Evolutionary conservation across 805 yeast species (phyloP), one percentile per base, ranked within the genome.

Genomic region (Cyberlindnera saturnus): DNA sequence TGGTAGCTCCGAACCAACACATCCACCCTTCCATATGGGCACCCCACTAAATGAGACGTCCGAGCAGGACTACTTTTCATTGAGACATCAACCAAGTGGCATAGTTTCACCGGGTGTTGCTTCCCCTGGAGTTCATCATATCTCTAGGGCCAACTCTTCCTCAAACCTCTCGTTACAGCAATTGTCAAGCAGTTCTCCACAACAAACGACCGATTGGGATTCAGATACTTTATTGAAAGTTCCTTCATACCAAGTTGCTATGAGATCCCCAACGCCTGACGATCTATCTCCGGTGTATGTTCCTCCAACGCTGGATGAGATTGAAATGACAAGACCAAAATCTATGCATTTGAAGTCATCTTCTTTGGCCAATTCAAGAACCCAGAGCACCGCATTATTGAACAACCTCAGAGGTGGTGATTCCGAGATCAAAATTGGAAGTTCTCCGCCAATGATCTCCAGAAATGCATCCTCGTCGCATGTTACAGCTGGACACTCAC

Each of bases 221-320:
- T 47, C 70, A 3, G 60, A 61, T 6, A 62, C 69, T 3, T 51
- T 87, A 49, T 79, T 84, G 17, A 67, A 78, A 39, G 96, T 91
- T 6, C 98, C 98, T 0, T 80, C 96, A 0, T 91, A 91, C 62
- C 74, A 73, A 7, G 81, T 85, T 29, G 97, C 98, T 0, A 63
- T 89, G 61, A 76, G 75, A 53, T 62, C 76, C 3, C 80, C 73
- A 37, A 66, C 64, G 6, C 63, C 71, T 10, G 74, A 68, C 17
- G 78, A 75, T 41, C 63, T 82, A 20, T 81, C 96, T 2, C 97
- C 97, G 0, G 74, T 75, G 2, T 89, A 88, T 60, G 52, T 46
- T 15, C 58, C 55, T 15, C 49, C 55, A 28, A 18, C 39, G 18
- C 44, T 42, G 18, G 57, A 50, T 19, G 59, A 55, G 33, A 34